A percentile compares a stretch with the other conserved stretches of the same genome.
Evolutionary conservation across 1,284 basidiomycete genomes (phyloP).

Genomic region (Ganoderma meredithae): DNA sequence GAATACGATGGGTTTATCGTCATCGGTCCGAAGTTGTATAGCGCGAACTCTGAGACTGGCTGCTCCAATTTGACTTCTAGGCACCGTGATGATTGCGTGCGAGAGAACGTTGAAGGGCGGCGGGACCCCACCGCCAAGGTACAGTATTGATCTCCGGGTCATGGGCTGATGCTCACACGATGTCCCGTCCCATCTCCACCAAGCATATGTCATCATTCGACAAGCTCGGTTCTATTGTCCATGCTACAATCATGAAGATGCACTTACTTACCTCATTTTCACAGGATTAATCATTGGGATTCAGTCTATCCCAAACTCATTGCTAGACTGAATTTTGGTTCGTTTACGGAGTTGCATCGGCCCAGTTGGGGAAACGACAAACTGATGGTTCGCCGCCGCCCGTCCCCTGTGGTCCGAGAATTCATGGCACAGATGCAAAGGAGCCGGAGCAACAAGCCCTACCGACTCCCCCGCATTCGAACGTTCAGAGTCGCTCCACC

Average conservation of each 20-base stretch:
- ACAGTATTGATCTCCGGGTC: slow-evolving; percentile 13
- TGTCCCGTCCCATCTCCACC: not conserved
- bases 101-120: slow-evolving; percentile 17
- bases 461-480: slow-evolving; percentile 9
- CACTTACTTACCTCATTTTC: not conserved
- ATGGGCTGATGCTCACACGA: not conserved
- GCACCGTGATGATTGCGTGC: slow-evolving; percentile 1
- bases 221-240: slow-evolving; percentile 1
- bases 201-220: slow-evolving; percentile 3
- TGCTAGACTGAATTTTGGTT: too few species aligned
- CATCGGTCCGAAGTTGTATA: slow-evolving; percentile 26
- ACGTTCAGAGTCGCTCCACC: slow-evolving; percentile 5
- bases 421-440: slow-evolving; percentile 7
- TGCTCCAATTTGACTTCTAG: slow-evolving; percentile 17
- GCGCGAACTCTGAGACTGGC: not conserved
- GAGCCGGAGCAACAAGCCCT: not conserved
- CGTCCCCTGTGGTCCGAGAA: not conserved
- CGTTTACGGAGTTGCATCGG: not conserved
- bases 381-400: not conserved
- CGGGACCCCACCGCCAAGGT: slow-evolving; percentile 21
- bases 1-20: slow-evolving; percentile 14
- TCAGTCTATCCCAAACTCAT: not conserved
- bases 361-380: not conserved
- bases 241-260: not conserved
- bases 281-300: not conserved